Conservation (phyloP, 257 asterid species). For the Scutellaria galericulata region DNA sequence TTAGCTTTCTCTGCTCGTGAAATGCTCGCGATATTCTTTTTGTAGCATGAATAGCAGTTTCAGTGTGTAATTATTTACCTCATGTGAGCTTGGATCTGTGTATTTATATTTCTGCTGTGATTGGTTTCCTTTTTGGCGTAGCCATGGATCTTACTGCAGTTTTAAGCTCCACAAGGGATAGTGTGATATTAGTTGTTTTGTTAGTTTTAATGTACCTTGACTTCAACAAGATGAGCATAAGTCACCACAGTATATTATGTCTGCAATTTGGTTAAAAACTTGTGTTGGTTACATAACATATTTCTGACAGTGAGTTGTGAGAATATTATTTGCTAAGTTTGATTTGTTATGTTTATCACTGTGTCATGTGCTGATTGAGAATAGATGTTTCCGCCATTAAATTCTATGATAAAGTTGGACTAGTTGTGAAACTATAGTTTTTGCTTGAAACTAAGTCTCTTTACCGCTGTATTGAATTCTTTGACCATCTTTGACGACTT, state of each 20-base stretch:
- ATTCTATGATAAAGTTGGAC: not conserved
- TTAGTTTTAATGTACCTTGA: conserved; percentile 1
- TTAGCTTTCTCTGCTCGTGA: not conserved
- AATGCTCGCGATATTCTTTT: not conserved
- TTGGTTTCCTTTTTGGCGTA: not conserved
- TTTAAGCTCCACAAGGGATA: conserved; percentile 1
- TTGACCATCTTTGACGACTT: not conserved
- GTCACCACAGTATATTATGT: not conserved
- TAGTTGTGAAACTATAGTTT: not conserved
- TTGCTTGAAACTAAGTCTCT: not conserved
- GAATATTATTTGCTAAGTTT: no score
- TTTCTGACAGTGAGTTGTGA: no score
- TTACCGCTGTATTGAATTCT: not conserved
- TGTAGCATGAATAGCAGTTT: not conserved
- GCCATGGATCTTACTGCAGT: not conserved
- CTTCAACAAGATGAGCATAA: not conserved
- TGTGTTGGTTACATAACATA: no score
- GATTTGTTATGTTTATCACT: no score
- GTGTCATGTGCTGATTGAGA: no score
- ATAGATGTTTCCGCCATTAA: no score
- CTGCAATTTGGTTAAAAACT: no score
- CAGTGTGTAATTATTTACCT: not conserved
- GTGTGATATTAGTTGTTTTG: not conserved
- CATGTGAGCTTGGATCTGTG: conserved; percentile 8
- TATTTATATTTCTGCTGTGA: not conserved